Percentiles rank a stretch among this genome's conserved stretches.
Evolutionary conservation across 2,329 filamentous ascomycete genomes (phyloP).

Genomic region (Colletotrichum sp.): DNA sequence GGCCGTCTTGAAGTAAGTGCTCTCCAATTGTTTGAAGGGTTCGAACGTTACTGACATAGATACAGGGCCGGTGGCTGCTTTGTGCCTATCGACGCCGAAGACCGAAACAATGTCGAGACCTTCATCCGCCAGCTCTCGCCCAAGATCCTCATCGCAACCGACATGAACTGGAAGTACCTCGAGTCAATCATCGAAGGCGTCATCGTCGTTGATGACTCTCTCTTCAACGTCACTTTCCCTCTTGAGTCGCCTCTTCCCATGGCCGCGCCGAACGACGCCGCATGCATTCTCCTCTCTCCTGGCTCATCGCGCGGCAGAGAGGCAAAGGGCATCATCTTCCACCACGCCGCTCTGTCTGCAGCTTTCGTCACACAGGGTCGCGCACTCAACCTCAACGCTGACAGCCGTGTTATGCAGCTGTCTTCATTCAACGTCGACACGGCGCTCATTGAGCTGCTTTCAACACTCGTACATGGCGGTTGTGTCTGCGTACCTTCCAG

Average conservation of each 20-base stretch:
- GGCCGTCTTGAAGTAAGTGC: conserved; percentile 68
- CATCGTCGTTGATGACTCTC: conserved; percentile 46
- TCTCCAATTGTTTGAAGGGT: conserved; percentile 27
- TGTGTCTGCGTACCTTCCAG: conserved; percentile 64
- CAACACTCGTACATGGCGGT: conserved; percentile 59
- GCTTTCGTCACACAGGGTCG: conserved; percentile 56
- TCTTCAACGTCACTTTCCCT: conserved; percentile 31
- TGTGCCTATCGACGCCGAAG: conserved; percentile 53
- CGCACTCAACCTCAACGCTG: conserved; percentile 51
- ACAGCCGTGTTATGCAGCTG: conserved; percentile 62
- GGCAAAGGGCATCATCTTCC: conserved; percentile 67
- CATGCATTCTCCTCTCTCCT: conserved; percentile 67
- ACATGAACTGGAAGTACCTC: conserved; percentile 43
- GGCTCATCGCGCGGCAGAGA: conserved; percentile 54
- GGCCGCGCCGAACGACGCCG: conserved; percentile 50
- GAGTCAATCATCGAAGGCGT: conserved; percentile 43
- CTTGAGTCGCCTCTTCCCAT: conserved; percentile 34
- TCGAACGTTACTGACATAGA: conserved; percentile 31
- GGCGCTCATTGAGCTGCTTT: conserved; percentile 55
- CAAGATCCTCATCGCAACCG: conserved; percentile 49
- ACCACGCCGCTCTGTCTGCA: conserved; percentile 63
- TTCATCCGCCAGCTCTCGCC: conserved; percentile 49
- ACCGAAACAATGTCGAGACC: conserved; percentile 44
- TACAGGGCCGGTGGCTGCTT: conserved; percentile 52
- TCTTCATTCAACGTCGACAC: conserved; percentile 60